Evolutionary conservation across 805 yeast genomes (phyloP), one percentile per base, ranked within the genome.

Genomic region (Jamesozyma piceae): DNA sequence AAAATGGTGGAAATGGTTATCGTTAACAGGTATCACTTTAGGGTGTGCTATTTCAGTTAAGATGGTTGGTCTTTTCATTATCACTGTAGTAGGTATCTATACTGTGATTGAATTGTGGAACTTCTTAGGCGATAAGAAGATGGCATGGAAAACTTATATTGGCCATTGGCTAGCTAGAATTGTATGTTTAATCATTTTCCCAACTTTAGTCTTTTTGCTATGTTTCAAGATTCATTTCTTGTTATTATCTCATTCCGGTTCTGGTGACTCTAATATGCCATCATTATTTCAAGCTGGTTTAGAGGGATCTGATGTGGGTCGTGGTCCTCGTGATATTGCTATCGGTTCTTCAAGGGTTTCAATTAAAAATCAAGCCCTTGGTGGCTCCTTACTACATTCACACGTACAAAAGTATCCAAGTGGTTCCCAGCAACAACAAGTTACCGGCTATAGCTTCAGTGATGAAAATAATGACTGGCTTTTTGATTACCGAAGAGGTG

Each of bases 1-100:
- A 59, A 79, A 80, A 63, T 92, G 99, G 98, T 92, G 95, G 94
- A 78, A 78, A 60, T 89, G 97, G 95, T 67, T 92, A 39, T 57
- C 82, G 24, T 66, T 83, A 45, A 83, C 95, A 9, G 99, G 99
- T 51, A 66, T 88, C 40, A 70, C 78, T 38, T 78, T 92, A 55
- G 97, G 98, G 34, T 84, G 92, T 62, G 84, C 89, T 19, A 81
- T 90, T 57, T 82, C 95, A 19, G 95, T 88, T 43, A 92, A 92
- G 66, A 87, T 89, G 95, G 97, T 92, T 44, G 99, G 99, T 54
- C 71, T 90, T 43, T 86, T 92, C 57, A 86, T 86, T 48, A 89
- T 95, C 44, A 64, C 86, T 19, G 68, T 88, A 49, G 87, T 92
- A 39, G 99, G 99, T 35, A 74, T 87, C 48, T 85, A 90, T 65